A percentile compares a stretch with the other conserved stretches of the same genome.
These are phyloP conservation scores for Skeletonema potamos DNA, from an alignment of 108 stramenopile genomes.

Conservation along the genomic window DNA sequence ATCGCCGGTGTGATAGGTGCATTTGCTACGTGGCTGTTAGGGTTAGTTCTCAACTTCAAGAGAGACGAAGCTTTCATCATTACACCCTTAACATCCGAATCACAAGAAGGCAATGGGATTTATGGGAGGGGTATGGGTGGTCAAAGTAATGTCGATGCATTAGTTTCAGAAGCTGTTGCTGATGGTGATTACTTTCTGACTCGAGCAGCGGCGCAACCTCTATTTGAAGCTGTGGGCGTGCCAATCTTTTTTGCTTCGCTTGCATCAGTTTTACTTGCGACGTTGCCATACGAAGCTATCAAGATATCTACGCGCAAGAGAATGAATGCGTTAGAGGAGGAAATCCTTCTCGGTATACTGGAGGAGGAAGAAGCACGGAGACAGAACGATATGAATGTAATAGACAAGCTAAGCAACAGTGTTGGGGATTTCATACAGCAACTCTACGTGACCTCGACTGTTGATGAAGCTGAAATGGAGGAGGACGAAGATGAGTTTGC, in stretches of 20 bases:
- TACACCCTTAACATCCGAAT: neutral
- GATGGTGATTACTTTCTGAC: slow-evolving; percentile 83
- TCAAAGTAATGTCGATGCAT: neutral
- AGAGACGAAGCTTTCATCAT: slow-evolving; percentile 8
- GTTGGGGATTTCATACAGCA: slow-evolving; percentile 21
- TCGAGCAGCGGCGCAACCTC: slow-evolving; percentile 54
- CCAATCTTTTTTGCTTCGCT: slow-evolving; percentile 56
- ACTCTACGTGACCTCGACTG: slow-evolving; percentile 8
- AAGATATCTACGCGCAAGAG: slow-evolving; percentile 49
- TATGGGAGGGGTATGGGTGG: neutral
- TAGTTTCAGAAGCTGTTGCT: slow-evolving; percentile 61
- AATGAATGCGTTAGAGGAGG: slow-evolving; percentile 45
- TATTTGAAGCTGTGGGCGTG: slow-evolving; percentile 63
- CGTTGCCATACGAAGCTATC: slow-evolving; percentile 67
- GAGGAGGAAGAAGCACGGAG: slow-evolving; percentile 41
- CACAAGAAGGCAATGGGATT: neutral
- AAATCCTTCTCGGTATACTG: slow-evolving; percentile 37
- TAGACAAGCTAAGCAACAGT: slow-evolving; percentile 31
- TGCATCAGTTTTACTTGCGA: slow-evolving; percentile 56
- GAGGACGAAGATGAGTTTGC: neutral
- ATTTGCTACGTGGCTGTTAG: slow-evolving; percentile 28
- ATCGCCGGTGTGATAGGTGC: slow-evolving; percentile 71
- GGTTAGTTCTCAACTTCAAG: slow-evolving; percentile 26
- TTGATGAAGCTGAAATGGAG: neutral
- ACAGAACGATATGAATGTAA: slow-evolving; percentile 18